Conservation (phyloP, 768 basidiomycete species). For the Boletus pseudopeckii region DNA sequence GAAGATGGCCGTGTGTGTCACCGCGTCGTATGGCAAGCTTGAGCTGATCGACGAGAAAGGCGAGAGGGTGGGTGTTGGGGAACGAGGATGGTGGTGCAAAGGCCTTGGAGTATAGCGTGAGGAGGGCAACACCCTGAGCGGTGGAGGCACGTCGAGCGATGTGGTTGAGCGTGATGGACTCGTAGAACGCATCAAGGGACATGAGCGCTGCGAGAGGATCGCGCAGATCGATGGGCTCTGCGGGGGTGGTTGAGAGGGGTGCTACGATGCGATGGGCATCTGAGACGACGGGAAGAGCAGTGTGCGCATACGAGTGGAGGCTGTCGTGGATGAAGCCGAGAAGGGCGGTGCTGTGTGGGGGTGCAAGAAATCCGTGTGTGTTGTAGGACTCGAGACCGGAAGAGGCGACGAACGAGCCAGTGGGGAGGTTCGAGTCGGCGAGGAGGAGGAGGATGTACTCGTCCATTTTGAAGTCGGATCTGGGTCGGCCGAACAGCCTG, state of each 20-base stretch:
- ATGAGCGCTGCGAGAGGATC: slow-evolving; percentile 42
- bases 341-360: slow-evolving; percentile 22
- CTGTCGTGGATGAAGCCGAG: slow-evolving; percentile 67
- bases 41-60: slow-evolving; percentile 56
- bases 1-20: slow-evolving; percentile 75
- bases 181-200: slow-evolving; percentile 72
- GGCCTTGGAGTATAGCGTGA: slow-evolving; percentile 83
- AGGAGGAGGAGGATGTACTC: slow-evolving; percentile 73
- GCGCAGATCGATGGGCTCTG: slow-evolving; percentile 11
- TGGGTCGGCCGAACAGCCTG: background rate
- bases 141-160: slow-evolving; percentile 83
- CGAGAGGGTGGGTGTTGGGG: slow-evolving; percentile 10
- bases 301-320: slow-evolving; percentile 72
- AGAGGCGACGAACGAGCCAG: slow-evolving; percentile 94
- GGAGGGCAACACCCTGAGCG: slow-evolving; percentile 88
- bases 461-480: slow-evolving; percentile 19
- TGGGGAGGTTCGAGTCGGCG: slow-evolving; percentile 91
- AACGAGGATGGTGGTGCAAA: slow-evolving; percentile 53
- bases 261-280: slow-evolving; percentile 55
- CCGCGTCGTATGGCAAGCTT: slow-evolving; percentile 67
- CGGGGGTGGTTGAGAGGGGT: slow-evolving; percentile 8
- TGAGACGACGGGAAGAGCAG: slow-evolving; percentile 74
- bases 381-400: slow-evolving; percentile 88
- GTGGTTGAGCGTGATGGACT: slow-evolving; percentile 86
- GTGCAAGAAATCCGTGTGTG: slow-evolving; percentile 73